Conservation (phyloP, 306 rosid species). For the Vicia sativa region DNA sequence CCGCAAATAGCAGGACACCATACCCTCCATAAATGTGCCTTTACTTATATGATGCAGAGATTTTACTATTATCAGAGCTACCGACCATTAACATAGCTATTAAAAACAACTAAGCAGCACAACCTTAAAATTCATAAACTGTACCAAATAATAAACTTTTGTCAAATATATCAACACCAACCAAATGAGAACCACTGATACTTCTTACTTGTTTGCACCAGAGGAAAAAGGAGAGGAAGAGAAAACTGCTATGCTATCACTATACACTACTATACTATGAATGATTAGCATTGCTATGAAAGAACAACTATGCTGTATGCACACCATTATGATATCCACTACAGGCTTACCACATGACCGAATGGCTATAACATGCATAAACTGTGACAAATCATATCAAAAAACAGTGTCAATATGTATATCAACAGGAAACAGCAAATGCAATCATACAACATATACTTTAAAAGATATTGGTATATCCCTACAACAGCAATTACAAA, state of each 20-base stretch:
- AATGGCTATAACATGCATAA: background rate
- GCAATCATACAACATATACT: background rate
- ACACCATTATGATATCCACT: slow-evolving; percentile 1
- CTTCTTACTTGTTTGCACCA: too few species aligned
- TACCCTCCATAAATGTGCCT: background rate
- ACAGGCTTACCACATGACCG: background rate
- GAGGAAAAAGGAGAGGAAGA: too few species aligned
- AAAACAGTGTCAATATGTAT: background rate
- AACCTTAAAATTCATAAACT: background rate
- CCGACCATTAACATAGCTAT: background rate
- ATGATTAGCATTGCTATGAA: background rate
- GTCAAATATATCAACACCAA: background rate
- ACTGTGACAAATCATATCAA: background rate
- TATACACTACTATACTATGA: background rate
- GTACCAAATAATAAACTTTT: background rate
- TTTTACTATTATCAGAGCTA: background rate
- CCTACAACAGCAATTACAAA: background rate
- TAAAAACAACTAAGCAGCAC: background rate
- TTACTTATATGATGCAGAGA: background rate
- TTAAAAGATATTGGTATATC: background rate
- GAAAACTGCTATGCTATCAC: background rate
- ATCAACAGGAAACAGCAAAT: background rate
- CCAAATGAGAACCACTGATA: too few species aligned
- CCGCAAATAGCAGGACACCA: background rate
- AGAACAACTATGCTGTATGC: background rate